Conservation (phyloP, 768 basidiomycete species). For the Suillus subalutaceus region DNA sequence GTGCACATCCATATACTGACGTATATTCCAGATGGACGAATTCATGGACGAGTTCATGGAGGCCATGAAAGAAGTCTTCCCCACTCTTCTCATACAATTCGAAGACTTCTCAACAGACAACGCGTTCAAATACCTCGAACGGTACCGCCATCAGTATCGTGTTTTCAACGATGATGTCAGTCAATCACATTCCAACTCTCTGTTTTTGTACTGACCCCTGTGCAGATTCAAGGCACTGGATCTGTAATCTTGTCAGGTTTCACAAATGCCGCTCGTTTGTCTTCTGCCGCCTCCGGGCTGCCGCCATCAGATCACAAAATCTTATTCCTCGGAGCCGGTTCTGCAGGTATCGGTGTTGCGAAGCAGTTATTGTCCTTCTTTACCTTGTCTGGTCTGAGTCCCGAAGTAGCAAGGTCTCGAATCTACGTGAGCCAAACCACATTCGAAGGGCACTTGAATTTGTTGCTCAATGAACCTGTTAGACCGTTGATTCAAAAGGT, state of each 20-base stretch:
- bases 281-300: constrained; percentile 47
- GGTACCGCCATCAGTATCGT: constrained; percentile 58
- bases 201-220: constrained; percentile 8
- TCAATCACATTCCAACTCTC: constrained; percentile 9
- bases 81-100: constrained; percentile 70
- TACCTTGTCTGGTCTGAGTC: constrained; percentile 55
- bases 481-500: constrained; percentile 80
- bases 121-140: constrained; percentile 72
- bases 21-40: constrained; percentile 54
- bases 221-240: constrained; percentile 73
- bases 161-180: constrained; percentile 78
- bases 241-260: constrained; percentile 78
- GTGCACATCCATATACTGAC: neutral
- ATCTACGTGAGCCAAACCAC: constrained; percentile 57
- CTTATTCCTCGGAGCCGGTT: constrained; percentile 61
- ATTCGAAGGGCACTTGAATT: constrained; percentile 7
- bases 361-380: constrained; percentile 53
- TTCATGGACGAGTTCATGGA: constrained; percentile 82
- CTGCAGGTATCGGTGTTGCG: constrained; percentile 56
- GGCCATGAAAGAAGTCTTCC: constrained; percentile 66
- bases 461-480: constrained; percentile 18
- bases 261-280: constrained; percentile 68
- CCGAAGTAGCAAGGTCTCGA: constrained; percentile 64
- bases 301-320: constrained; percentile 52
- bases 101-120: constrained; percentile 81